Evolutionary conservation across 768 basidiomycete genomes (phyloP).

Genomic region (Suillus subalutaceus): DNA sequence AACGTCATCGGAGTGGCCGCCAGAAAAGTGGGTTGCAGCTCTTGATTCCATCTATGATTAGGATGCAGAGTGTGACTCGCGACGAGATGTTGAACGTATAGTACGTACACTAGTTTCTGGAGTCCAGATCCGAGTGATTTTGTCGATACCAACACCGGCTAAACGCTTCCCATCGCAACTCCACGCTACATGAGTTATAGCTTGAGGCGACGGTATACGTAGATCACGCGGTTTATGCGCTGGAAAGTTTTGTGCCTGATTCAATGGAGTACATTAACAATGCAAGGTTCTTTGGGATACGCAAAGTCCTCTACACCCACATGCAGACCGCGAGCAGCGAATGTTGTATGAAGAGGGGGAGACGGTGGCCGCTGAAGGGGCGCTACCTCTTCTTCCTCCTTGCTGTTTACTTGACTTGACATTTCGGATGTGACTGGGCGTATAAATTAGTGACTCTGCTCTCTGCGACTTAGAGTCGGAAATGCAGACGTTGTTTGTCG

Average conservation of each 20-base stretch:
- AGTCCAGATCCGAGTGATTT: slow-evolving; percentile 72
- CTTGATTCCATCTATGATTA: slow-evolving; percentile 67
- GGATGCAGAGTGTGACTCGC: background rate
- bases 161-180: slow-evolving; percentile 82
- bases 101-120: slow-evolving; percentile 77
- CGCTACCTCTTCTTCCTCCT: slow-evolving; percentile 62
- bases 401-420: slow-evolving; percentile 32
- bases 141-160: slow-evolving; percentile 83
- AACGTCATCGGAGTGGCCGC: slow-evolving; percentile 78
- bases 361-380: slow-evolving; percentile 66
- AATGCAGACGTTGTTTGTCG: slow-evolving; percentile 21
- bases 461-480: background rate
- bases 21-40: slow-evolving; percentile 63
- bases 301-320: slow-evolving; percentile 41
- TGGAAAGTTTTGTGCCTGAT: slow-evolving; percentile 76
- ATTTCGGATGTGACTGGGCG: slow-evolving; percentile 14
- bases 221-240: slow-evolving; percentile 80
- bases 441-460: background rate
- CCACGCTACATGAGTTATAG: slow-evolving; percentile 81
- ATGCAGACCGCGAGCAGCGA: slow-evolving; percentile 70
- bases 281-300: slow-evolving; percentile 10
- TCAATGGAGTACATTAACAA: slow-evolving; percentile 16
- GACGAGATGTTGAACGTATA: background rate
- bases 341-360: slow-evolving; percentile 73
- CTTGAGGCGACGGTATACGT: slow-evolving; percentile 61